Evolutionary conservation across 192 early-diverging fungal genomes (phyloP).

Genomic region (Umbelopsis isabellina): DNA sequence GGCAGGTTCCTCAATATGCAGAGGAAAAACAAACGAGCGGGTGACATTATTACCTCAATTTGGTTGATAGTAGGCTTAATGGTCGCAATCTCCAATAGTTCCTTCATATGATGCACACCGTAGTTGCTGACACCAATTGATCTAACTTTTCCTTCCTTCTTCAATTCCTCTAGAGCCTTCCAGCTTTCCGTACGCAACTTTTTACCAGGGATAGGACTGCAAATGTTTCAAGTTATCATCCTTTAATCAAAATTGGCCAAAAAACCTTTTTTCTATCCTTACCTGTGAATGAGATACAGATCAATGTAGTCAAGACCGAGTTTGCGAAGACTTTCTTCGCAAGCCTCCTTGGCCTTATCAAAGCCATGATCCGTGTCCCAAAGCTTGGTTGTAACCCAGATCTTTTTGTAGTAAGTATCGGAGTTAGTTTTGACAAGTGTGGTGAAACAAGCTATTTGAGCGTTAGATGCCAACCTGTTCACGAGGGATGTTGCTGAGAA

Average conservation of each 20-base stretch:
- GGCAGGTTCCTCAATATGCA: too few species aligned
- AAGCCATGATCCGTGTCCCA: slow-evolving; percentile 54
- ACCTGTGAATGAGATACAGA: slow-evolving; percentile 61
- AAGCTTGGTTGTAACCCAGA: slow-evolving; percentile 71
- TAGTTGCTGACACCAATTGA: slow-evolving; percentile 80
- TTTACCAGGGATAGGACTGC: slow-evolving; percentile 49
- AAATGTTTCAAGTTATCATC: too few species aligned
- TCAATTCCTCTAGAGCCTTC: slow-evolving; percentile 64
- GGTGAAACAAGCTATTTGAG: background rate
- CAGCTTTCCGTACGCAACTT: slow-evolving; percentile 51
- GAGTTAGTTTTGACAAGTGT: slow-evolving; percentile 10
- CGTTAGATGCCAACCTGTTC: background rate
- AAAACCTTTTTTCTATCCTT: too few species aligned
- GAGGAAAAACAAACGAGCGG: too few species aligned
- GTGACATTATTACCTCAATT: slow-evolving; percentile 51
- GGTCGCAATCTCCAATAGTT: slow-evolving; percentile 59
- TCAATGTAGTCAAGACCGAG: slow-evolving; percentile 62
- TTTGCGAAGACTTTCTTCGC: slow-evolving; percentile 51
- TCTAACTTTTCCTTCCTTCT: slow-evolving; percentile 56
- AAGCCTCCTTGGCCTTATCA: slow-evolving; percentile 49
- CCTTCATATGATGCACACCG: slow-evolving; percentile 57
- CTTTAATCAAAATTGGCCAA: background rate
- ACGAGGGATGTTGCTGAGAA: slow-evolving; percentile 11
- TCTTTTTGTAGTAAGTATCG: slow-evolving; percentile 26
- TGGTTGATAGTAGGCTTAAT: slow-evolving; percentile 70